Base-by-base conservation (phyloP, 805 yeast genomes). In the Spathaspora girioi region DNA sequence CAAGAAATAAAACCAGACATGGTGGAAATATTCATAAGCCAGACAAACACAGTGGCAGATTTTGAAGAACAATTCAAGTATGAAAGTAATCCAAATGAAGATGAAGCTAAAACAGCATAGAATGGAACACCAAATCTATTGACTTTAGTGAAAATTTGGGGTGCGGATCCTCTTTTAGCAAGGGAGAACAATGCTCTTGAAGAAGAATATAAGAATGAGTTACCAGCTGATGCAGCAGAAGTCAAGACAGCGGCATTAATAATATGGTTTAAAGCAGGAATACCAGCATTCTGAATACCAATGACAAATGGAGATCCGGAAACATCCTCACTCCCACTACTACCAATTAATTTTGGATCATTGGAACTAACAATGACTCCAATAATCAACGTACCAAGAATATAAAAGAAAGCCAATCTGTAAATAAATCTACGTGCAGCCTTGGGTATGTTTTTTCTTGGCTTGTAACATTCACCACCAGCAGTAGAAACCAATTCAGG, bases 401-500 rank as follows among this genome's bases (percentile, higher is more conserved):
- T 59, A 59, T 73, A 73, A 54, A 73, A 73, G 56, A 70, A 69
- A 1, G 66, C 67, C 61, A 75, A 64, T 73, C 80, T 63, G 71
- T 78, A 82, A 50, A 84, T 73, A 54, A 82, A 81, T 58, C 84
- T 75, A 43, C 69, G 73, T 35, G 87, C 75, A 19, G 89, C 88
- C 63, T 82, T 82, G 20, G 86, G 81, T 48, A 71, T 64, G 40
- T 68, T 67, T 26, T 63, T 55, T 45, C 76, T 60, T 27, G 77
- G 75, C 40, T 65, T 64, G 18, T 62, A 54, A 40, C 68, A 61
- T 56, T 72, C 77, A 32, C 53, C 69, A 60, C 86, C 89, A 0
- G 96, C 94, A 17, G 91, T 83, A 5, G 89, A 82, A 46, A 85
- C 75, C 59, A 84, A 71, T 68, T 84, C 89, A 15, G 88, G 88